These are phyloP conservation scores for Colletotrichum tropicicola DNA, from an alignment of 2,329 filamentous ascomycete genomes.

Conservation along the genomic window DNA sequence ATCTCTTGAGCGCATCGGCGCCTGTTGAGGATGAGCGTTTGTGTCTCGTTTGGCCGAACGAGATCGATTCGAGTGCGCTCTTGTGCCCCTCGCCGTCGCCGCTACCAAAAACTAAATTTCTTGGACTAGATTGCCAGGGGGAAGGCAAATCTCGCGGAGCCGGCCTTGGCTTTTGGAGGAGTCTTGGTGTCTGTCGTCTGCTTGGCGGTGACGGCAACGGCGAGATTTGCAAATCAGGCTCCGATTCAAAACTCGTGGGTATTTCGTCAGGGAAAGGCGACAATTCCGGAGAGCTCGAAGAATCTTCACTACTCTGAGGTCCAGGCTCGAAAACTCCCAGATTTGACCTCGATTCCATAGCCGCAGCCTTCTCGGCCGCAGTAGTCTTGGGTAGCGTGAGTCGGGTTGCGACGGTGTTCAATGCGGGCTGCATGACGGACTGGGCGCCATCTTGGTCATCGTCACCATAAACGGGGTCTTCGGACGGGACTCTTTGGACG, in stretches of 20 bases:
- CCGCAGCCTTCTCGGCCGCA: slow-evolving; percentile 65
- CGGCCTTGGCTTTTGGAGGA: slow-evolving; percentile 21
- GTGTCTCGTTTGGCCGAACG: slow-evolving; percentile 56
- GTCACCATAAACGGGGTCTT: slow-evolving; percentile 42
- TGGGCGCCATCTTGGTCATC: slow-evolving; percentile 64
- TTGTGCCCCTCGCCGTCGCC: slow-evolving; percentile 37
- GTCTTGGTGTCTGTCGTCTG: slow-evolving; percentile 17
- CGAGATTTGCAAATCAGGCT: slow-evolving; percentile 16
- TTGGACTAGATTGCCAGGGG: slow-evolving; percentile 53
- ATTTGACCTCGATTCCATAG: slow-evolving; percentile 53
- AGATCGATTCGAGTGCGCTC: slow-evolving; percentile 50
- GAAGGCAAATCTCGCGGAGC: slow-evolving; percentile 35
- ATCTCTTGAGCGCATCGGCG: slow-evolving; percentile 64
- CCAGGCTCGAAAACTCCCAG: slow-evolving; percentile 44
- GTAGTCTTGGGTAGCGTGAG: slow-evolving; percentile 64
- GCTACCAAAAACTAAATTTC: slow-evolving; percentile 44
- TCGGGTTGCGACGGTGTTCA: slow-evolving; percentile 65
- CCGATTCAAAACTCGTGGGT: slow-evolving; percentile 22
- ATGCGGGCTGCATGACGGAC: slow-evolving; percentile 66
- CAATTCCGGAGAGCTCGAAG: slow-evolving; percentile 27
- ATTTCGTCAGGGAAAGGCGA: slow-evolving; percentile 29
- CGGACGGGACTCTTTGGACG: slow-evolving; percentile 34
- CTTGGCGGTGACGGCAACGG: slow-evolving; percentile 2
- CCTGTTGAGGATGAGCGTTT: slow-evolving; percentile 64
- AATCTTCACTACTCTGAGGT: slow-evolving; percentile 16